Evolutionary conservation across 2,329 filamentous ascomycete species (phyloP).

Genomic region (Penicillium capsulatum): DNA sequence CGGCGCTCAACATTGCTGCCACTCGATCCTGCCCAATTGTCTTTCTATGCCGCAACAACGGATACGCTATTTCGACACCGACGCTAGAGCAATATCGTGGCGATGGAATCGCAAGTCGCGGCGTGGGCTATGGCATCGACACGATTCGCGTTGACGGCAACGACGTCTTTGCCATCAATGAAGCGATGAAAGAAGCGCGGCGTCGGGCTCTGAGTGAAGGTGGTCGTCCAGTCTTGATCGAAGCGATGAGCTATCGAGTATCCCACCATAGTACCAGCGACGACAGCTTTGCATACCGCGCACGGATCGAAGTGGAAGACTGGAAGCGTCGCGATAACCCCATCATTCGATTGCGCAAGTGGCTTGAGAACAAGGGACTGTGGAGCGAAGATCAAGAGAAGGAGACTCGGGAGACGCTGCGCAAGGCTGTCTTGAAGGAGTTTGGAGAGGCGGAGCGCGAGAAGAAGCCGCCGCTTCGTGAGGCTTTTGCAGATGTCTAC

Average conservation of each 20-base stretch:
- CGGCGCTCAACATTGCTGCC: slow-evolving; percentile 83
- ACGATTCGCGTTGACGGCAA: slow-evolving; percentile 93
- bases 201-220: slow-evolving; percentile 73
- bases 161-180: slow-evolving; percentile 82
- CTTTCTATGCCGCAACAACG: slow-evolving; percentile 90
- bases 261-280: slow-evolving; percentile 96
- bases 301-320: slow-evolving; percentile 86
- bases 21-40: slow-evolving; percentile 82
- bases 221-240: slow-evolving; percentile 79
- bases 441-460: slow-evolving; percentile 67
- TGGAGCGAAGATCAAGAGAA: slow-evolving; percentile 86
- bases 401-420: slow-evolving; percentile 59
- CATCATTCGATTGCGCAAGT: slow-evolving; percentile 79
- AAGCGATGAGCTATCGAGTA: slow-evolving; percentile 98
- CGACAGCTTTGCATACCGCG: slow-evolving; percentile 93
- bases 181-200: slow-evolving; percentile 72
- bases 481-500: slow-evolving; percentile 80
- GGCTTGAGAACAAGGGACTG: slow-evolving; percentile 74
- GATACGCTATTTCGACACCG: slow-evolving; percentile 65
- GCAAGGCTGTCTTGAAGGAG: slow-evolving; percentile 74
- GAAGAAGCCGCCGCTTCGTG: slow-evolving; percentile 51
- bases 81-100: slow-evolving; percentile 88
- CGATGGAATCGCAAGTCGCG: slow-evolving; percentile 82
- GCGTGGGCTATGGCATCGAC: slow-evolving; percentile 88
- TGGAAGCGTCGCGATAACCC: slow-evolving; percentile 91